Conservation (phyloP, 495 filamentous ascomycete genomes). For the Daldinia caldariorum region DNA sequence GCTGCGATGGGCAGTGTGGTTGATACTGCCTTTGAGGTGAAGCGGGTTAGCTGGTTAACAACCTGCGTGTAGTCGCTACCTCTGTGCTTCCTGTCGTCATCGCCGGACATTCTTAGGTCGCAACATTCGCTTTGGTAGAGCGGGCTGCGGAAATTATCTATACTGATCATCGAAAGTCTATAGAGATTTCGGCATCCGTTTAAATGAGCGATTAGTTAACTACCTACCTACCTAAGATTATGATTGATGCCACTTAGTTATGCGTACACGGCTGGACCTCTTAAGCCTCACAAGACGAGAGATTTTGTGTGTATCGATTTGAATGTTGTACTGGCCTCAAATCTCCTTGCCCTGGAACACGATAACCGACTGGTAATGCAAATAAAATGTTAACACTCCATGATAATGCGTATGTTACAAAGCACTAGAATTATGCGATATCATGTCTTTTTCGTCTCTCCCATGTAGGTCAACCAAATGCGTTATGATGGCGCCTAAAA, state of each 20-base stretch:
- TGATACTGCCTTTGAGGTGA: conserved; percentile 51
- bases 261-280: too few relatives aligned
- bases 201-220: too few relatives aligned
- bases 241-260: too few relatives aligned
- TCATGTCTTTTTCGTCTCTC: neutral
- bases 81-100: conserved; percentile 53
- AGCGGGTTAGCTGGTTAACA: conserved; percentile 53
- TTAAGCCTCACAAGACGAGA: too few relatives aligned
- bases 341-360: too few relatives aligned
- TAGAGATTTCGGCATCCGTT: neutral
- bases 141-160: conserved; percentile 36
- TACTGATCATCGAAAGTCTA: neutral
- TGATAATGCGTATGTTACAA: neutral
- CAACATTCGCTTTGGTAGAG: conserved; percentile 54
- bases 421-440: neutral
- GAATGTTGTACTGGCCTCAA: too few relatives aligned
- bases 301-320: too few relatives aligned
- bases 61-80: conserved; percentile 53
- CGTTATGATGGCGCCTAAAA: neutral
- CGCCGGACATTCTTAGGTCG: conserved; percentile 49
- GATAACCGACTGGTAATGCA: too few relatives aligned
- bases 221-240: too few relatives aligned
- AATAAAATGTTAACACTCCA: neutral
- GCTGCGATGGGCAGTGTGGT: conserved; percentile 57
- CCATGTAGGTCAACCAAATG: neutral